Evolutionary conservation across 495 filamentous ascomycete genomes (phyloP), one percentile per base, ranked within the genome.

Genomic region (Penicillium cataractarum): DNA sequence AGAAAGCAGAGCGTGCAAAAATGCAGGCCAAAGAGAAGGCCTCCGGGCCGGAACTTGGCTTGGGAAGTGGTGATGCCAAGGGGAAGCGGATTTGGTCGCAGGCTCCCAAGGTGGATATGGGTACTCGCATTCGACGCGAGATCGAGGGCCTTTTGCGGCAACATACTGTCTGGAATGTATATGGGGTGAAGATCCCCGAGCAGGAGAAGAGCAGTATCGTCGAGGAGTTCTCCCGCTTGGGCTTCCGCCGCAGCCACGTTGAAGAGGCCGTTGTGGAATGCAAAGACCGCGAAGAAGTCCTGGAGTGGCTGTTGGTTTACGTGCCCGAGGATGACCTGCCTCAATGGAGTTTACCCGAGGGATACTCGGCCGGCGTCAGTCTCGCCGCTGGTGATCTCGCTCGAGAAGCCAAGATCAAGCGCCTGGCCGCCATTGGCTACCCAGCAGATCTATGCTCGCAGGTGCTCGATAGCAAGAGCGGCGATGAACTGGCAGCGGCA

Each of bases 301-400:
- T 99, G 8, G 89, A 90, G 64, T 99, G 95, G 95, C 85, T 99
- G 21, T 81, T 99, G 22, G 90, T 98, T 32, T 93, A 99, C 75
- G 91, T 99, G 21, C 96, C 95, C 3, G 95, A 99, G 74, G 96
- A 98, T 72, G 95, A 99, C 72, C 76, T 97, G 2, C 95, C 95
- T 0, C 73, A 82, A 19, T 97, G 93, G 92, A 89, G 90, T 71
- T 79, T 99, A 26, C 96, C 96, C 4, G 94, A 95, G 75, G 87
- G 85, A 44, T 99, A 99, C 69, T 85, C 87, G 2, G 93, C 92
- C 10, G 95, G 95, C 17, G 86, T 98, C 52, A 91, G 87, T 49
- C 87, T 98, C 60, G 92, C 87, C 2, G 87, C 88, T 42, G 87
- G 85, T 8, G 90, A 97, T 75, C 71, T 97, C 49, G 87, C 86